Base-by-base conservation (phyloP, 805 yeast species). In the Dipodascus albidus region DNA sequence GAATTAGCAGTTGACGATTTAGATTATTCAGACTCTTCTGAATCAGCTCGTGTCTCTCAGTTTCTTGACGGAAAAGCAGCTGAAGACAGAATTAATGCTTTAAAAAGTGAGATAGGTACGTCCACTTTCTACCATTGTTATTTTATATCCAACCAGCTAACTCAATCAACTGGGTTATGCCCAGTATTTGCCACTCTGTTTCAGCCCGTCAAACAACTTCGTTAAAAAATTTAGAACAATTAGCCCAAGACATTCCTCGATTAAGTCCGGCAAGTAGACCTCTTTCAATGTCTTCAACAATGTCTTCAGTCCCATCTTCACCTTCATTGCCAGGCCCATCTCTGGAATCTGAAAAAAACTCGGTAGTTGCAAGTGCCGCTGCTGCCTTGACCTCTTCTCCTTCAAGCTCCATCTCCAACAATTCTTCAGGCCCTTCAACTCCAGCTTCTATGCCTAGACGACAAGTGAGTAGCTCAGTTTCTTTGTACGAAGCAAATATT, bases 201-300 rank as follows among this genome's bases (percentile, higher is more conserved):
- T 27, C 74, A 24, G 59, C 56, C 24, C 54, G 59, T 21, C 60
- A 59, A 48, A 57, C 55, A 27, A 48, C 41, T 49, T 66, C 44
- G 59, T 69, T 27, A 56, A 70, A 21, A 67, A 65, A 57, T 71
- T 73, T 47, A 6, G 62, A 60, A 49, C 44, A 41, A 24, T 41
- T 61, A n/a, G 61, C 61, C 2, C 58, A 55, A 42, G 61, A 57
- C 17, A 51, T 60, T 3, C 61, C 63, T 2, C 27, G 49, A 33
- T 17, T 53, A 14, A 38, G 44, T 17, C 44, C 44, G 3, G 44
- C 44, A 4, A 17, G 44, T 17, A 11, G 44, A 14, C 44, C 44
- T 17, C 44, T 38, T 38, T 38, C 44, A 38, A 38, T 38, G 44
- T 38, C 44, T 38, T 38, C 44, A 38, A 38, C 44, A 38, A 38